Evolutionary conservation across 1,284 basidiomycete genomes (phyloP).

Genomic region (Cryptococcus sp.): DNA sequence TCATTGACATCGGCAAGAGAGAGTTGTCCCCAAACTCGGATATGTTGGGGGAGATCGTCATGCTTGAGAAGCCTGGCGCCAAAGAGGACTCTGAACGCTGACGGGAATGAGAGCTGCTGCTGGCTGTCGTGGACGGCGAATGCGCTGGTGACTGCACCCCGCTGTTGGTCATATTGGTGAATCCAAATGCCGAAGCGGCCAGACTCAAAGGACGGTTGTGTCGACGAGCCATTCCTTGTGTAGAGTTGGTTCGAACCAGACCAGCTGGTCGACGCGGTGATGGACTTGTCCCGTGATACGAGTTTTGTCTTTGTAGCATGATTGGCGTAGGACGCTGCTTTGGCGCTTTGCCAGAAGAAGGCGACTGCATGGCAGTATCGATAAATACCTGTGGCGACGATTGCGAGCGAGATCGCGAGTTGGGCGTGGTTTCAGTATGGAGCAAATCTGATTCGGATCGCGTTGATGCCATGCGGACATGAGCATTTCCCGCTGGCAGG

Average conservation of each 20-base stretch:
- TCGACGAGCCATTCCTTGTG: conserved; percentile 21
- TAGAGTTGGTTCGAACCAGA: conserved; percentile 31
- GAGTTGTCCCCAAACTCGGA: conserved; percentile 24
- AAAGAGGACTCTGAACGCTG: conserved; percentile 28
- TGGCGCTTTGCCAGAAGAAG: conserved; percentile 38
- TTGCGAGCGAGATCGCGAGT: conserved; percentile 35
- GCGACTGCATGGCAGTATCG: conserved; percentile 26
- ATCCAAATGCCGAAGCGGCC: conserved; percentile 46
- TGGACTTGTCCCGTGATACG: conserved; percentile 39
- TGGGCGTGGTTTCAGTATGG: conserved; percentile 24
- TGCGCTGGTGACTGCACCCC: conserved; percentile 21
- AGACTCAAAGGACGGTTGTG: conserved; percentile 34
- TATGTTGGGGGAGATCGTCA: conserved; percentile 42
- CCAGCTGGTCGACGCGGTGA: conserved; percentile 32
- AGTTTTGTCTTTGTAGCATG: conserved; percentile 39
- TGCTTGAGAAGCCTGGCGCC: conserved; percentile 32
- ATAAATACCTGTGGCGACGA: conserved; percentile 39
- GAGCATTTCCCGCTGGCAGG: conserved; percentile 9
- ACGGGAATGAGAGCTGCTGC: conserved; percentile 23
- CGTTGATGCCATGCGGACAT: conserved; percentile 19
- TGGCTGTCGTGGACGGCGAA: conserved; percentile 23
- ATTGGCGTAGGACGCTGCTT: conserved; percentile 32
- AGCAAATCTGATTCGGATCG: conserved; percentile 34
- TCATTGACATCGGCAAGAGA: conserved; percentile 11
- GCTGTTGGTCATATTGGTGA: conserved; percentile 36